Evolutionary conservation across 2,329 filamentous ascomycete genomes (phyloP).

Genomic region (Cercospora canescens): DNA sequence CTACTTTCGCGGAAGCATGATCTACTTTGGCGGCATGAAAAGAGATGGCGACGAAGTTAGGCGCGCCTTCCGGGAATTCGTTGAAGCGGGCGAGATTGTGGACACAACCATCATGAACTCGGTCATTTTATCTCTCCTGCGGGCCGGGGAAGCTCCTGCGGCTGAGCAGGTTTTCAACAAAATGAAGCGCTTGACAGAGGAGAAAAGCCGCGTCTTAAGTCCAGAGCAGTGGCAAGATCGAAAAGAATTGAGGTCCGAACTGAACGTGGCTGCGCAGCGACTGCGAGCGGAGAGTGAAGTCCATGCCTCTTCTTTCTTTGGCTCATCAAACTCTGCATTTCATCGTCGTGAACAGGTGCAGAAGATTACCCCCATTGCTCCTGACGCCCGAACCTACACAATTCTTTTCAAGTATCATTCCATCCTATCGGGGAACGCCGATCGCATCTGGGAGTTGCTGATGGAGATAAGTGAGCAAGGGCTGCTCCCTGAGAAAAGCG

Average conservation of each 20-base stretch:
- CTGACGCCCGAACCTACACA: constrained; percentile 76
- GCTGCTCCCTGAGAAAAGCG: constrained; percentile 69
- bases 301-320: constrained; percentile 46
- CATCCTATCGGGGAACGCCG: constrained; percentile 66
- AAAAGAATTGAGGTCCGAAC: constrained; percentile 47
- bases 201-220: constrained; percentile 34
- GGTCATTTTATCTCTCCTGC: constrained; percentile 76
- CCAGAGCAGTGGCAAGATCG: constrained; percentile 44
- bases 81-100: constrained; percentile 82
- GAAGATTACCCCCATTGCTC: constrained; percentile 63
- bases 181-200: constrained; percentile 69
- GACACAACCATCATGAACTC: constrained; percentile 86
- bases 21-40: constrained; percentile 79
- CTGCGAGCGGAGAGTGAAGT: constrained; percentile 52
- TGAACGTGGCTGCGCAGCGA: constrained; percentile 47
- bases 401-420: constrained; percentile 77
- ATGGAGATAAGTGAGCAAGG: constrained; percentile 74
- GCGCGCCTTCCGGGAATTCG: constrained; percentile 76
- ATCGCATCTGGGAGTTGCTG: constrained; percentile 68
- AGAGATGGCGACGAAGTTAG: constrained; percentile 73
- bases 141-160: constrained; percentile 71
- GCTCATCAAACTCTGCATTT: constrained; percentile 24
- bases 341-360: constrained; percentile 58
- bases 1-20: constrained; percentile 77
- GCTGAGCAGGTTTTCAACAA: constrained; percentile 79